Percentiles rank a stretch among this genome's conserved stretches.
Evolutionary conservation across 2,329 filamentous ascomycete genomes (phyloP).

Genomic region (Cryphonectria carpinicola): DNA sequence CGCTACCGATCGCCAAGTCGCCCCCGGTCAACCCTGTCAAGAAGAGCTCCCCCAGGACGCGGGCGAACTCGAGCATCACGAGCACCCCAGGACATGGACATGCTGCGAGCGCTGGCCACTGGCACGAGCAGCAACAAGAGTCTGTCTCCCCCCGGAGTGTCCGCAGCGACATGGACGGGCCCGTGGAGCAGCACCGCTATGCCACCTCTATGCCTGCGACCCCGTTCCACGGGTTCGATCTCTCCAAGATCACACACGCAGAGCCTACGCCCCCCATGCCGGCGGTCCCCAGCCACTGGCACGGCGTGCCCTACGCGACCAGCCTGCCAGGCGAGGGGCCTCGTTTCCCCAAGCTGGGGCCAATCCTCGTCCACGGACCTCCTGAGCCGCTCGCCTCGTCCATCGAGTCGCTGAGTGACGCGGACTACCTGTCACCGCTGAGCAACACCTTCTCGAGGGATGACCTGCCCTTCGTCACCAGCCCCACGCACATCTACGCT

Average conservation of each 20-base stretch:
- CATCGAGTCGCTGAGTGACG: constrained; percentile 63
- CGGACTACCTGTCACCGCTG: constrained; percentile 63
- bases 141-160: constrained; percentile 40
- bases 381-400: constrained; percentile 57
- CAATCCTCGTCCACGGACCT: constrained; percentile 44
- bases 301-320: constrained; percentile 51
- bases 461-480: constrained; percentile 60
- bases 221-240: constrained; percentile 49
- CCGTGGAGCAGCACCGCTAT: constrained; percentile 41
- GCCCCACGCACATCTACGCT: constrained; percentile 58
- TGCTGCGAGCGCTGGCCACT: constrained; percentile 43
- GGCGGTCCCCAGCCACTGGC: constrained; percentile 47
- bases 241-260: constrained; percentile 54
- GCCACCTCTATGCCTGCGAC: constrained; percentile 48
- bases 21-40: constrained; percentile 57
- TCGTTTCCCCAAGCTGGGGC: constrained; percentile 49
- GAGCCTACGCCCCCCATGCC: constrained; percentile 46
- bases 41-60: constrained; percentile 49
- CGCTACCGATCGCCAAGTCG: constrained; percentile 69
- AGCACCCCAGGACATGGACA: constrained; percentile 20
- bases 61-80: constrained; percentile 47
- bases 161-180: constrained; percentile 43
- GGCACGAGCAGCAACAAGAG: constrained; percentile 42
- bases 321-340: constrained; percentile 45
- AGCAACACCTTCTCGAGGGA: constrained; percentile 58